Percentiles rank a stretch among this genome's conserved stretches.
Conservation (phyloP, 2,329 filamentous ascomycete species). For the Aspergillus sp. region DNA sequence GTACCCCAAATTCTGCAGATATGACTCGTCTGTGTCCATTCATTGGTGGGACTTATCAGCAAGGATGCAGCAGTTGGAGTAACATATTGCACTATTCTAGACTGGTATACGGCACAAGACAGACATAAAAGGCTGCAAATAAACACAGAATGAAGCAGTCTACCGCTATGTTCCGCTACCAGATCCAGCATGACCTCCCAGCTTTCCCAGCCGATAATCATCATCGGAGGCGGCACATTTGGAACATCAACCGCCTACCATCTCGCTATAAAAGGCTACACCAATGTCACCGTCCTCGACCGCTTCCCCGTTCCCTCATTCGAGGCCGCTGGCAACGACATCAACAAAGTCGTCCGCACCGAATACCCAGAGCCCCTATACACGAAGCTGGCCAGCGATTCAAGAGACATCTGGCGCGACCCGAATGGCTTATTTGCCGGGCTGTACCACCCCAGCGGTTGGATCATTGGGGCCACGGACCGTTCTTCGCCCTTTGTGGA, state of each 20-base stretch:
- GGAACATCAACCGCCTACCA: slow-evolving; percentile 49
- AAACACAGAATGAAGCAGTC: too few relatives aligned
- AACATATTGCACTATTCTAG: background rate
- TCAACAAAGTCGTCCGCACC: slow-evolving; percentile 56
- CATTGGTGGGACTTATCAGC: background rate
- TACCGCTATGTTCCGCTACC: too few relatives aligned
- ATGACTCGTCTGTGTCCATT: background rate
- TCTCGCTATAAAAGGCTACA: slow-evolving; percentile 40
- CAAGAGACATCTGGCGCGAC: slow-evolving; percentile 62
- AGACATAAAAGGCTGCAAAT: background rate
- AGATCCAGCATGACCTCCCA: background rate
- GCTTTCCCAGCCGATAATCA: slow-evolving; percentile 24
- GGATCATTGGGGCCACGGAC: slow-evolving; percentile 3
- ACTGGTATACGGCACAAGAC: background rate
- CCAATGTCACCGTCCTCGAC: slow-evolving; percentile 49
- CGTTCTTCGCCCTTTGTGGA: background rate
- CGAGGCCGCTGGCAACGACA: slow-evolving; percentile 35
- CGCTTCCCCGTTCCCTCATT: slow-evolving; percentile 11
- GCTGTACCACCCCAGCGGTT: slow-evolving; percentile 40
- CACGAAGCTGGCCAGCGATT: slow-evolving; percentile 64
- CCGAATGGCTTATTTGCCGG: slow-evolving; percentile 34
- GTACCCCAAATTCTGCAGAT: background rate
- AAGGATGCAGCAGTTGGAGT: background rate
- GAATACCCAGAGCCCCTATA: slow-evolving; percentile 78
- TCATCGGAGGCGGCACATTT: slow-evolving; percentile 55